A percentile compares a stretch with the other conserved stretches of the same genome.
Evolutionary conservation across 208 protist genomes (phyloP).

Genomic region (Leishmania martiniquensis): DNA sequence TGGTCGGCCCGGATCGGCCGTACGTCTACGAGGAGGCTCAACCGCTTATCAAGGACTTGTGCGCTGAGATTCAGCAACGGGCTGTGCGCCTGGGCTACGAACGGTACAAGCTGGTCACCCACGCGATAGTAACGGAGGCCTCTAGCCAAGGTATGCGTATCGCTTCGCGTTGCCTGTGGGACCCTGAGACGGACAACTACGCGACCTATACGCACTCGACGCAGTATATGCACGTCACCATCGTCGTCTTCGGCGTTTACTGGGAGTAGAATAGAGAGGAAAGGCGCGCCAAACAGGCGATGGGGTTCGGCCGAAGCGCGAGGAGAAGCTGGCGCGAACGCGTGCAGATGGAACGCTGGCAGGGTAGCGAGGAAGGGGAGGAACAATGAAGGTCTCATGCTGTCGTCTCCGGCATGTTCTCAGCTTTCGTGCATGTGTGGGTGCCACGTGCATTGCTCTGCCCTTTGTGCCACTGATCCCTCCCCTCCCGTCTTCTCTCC

Average conservation of each 20-base stretch:
- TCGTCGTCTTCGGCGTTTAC: constrained; percentile 81
- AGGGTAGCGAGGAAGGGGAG: neutral
- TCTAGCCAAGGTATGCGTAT: constrained; percentile 88
- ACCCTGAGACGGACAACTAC: constrained; percentile 92
- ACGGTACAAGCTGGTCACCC: constrained; percentile 93
- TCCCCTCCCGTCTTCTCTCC: neutral
- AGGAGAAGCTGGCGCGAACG: neutral
- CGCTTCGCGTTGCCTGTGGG: constrained; percentile 89
- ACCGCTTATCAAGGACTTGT: constrained; percentile 85
- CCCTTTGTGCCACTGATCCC: neutral
- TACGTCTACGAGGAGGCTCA: constrained; percentile 82
- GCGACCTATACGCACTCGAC: constrained; percentile 79
- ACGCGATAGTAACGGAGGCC: constrained; percentile 82
- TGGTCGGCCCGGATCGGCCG: constrained; percentile 60
- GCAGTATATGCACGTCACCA: constrained; percentile 74
- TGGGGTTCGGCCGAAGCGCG: neutral
- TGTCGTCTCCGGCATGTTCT: neutral
- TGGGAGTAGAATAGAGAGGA: constrained; percentile 59
- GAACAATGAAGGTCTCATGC: neutral
- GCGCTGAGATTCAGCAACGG: constrained; percentile 88
- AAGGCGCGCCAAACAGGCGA: neutral
- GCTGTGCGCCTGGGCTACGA: constrained; percentile 89
- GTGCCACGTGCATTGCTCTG: neutral
- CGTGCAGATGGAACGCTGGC: neutral
- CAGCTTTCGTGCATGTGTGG: neutral